Evolutionary conservation across 768 basidiomycete genomes (phyloP), one percentile per base, ranked within the genome.

Genomic region (Trichaptum fuscoviolaceum): DNA sequence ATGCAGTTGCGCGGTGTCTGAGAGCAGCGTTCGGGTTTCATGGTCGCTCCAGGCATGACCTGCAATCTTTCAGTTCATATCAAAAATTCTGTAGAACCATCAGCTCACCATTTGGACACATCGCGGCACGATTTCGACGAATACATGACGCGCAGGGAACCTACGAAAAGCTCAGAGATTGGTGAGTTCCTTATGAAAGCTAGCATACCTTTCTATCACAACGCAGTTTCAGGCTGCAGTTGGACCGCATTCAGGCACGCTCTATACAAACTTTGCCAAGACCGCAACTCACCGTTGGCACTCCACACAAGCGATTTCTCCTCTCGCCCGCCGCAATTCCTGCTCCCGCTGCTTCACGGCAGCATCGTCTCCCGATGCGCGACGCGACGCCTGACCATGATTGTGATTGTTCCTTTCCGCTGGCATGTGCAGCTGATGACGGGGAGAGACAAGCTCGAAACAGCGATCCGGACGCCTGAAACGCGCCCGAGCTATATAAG

Each of bases 1-100:
- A 69, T 89, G 88, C 58, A 88, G 75, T 71, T 87, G 85, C 67
- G 86, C 87, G 8, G 87, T 87, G 70, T 87, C 87, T 20, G 87
- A 87, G 35, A 89, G 84, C 69, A 89, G 88, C 68, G 88, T 88
- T 64, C 83, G 73, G 26, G 83, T 84, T 9, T 83, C 83, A 69
- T 85, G 83, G 0, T 83, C 84, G 23, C 83, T 82, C 24, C 83
- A 82, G 23, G 84, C 71, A 23, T 81, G 81, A 5, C 84, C 84
- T 83, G 65, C 26, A 10, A 12, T 30, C 27, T 15, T 64, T 59
- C 59, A 26, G 18, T 30, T 25, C 35, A 15, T 3, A 15, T 34
- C 17, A 62, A 70, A 70, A 26, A 69, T 71, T 36, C 63, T 67
- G 58, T 71, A 69, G 24, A 1, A 30, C 34, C 6, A 36, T 65